These are phyloP conservation scores for Talaromyces amestolkiae DNA, from an alignment of 2,329 filamentous ascomycete species.

Conservation along the genomic window DNA sequence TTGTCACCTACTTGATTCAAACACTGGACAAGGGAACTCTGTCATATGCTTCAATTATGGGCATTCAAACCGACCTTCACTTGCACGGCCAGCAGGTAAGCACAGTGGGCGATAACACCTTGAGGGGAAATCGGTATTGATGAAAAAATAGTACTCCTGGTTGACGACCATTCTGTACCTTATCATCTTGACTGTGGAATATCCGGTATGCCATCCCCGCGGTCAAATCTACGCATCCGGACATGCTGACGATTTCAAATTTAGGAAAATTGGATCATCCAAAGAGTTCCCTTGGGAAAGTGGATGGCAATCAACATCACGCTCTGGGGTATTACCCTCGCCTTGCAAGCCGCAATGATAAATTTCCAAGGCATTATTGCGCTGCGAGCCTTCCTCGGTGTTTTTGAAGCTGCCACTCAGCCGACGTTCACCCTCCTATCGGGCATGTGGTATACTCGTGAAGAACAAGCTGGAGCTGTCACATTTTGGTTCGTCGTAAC, in stretches of 20 bases:
- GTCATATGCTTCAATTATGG: constrained; percentile 21
- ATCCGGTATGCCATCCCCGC: constrained; percentile 28
- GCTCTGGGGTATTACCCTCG: constrained; percentile 60
- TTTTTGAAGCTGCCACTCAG: constrained; percentile 66
- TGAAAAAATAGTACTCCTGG: constrained; percentile 52
- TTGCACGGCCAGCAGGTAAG: not conserved
- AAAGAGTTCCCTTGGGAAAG: constrained; percentile 63
- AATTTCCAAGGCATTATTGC: constrained; percentile 62
- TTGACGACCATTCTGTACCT: constrained; percentile 53
- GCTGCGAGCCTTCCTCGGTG: constrained; percentile 65
- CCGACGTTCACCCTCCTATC: constrained; percentile 68
- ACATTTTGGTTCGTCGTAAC: not conserved
- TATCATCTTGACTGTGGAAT: constrained; percentile 5
- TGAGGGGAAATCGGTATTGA: not conserved
- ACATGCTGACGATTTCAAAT: not conserved
- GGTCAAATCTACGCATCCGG: constrained; percentile 1
- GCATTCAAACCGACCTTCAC: constrained; percentile 19
- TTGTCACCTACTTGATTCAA: constrained; percentile 20
- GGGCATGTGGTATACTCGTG: constrained; percentile 40
- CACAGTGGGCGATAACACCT: not conserved
- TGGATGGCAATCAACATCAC: constrained; percentile 64
- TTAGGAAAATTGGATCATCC: constrained; percentile 55
- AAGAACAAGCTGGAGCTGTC: constrained; percentile 18
- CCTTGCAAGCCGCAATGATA: constrained; percentile 61
- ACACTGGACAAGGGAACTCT: constrained; percentile 18